These are phyloP conservation scores for Coprinopsis marcescibilis DNA, from an alignment of 768 basidiomycete genomes.

Conservation along the genomic window DNA sequence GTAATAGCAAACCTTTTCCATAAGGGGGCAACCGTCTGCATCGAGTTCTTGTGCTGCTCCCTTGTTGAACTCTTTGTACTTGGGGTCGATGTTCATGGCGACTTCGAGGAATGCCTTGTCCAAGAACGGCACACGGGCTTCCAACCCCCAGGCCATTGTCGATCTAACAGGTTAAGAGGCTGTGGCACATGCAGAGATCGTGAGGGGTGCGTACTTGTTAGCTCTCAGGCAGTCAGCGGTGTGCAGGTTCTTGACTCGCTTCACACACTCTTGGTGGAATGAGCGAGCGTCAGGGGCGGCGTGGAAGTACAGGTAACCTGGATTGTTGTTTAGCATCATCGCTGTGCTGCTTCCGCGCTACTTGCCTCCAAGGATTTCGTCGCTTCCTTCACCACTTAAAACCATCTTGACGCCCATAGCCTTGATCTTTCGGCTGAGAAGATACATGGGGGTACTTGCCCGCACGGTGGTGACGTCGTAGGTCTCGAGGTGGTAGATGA, in stretches of 20 bases:
- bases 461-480: constrained; percentile 99
- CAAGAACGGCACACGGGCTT: constrained; percentile 97
- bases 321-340: not conserved
- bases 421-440: constrained; percentile 96
- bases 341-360: not conserved
- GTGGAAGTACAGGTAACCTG: constrained; percentile 99
- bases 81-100: constrained; percentile 84
- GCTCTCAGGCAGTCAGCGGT: constrained; percentile 96
- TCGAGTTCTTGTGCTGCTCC: constrained; percentile 70
- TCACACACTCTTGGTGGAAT: constrained; percentile 93
- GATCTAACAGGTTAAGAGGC: constrained; percentile 50
- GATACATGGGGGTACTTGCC: constrained; percentile 98
- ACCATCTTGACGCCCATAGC: constrained; percentile 99
- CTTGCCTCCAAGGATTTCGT: constrained; percentile 92
- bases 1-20: constrained; percentile 79
- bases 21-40: constrained; percentile 79
- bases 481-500: constrained; percentile 97
- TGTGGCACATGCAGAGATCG: not conserved
- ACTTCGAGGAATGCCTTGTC: constrained; percentile 95
- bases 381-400: constrained; percentile 93
- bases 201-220: constrained; percentile 70
- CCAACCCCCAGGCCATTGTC: constrained; percentile 99
- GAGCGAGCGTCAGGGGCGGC: constrained; percentile 84
- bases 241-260: constrained; percentile 95
- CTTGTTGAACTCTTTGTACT: constrained; percentile 85